Evolutionary conservation across 495 filamentous ascomycete genomes (phyloP), one percentile per base, ranked within the genome.

Genomic region (Xylaria sp.): DNA sequence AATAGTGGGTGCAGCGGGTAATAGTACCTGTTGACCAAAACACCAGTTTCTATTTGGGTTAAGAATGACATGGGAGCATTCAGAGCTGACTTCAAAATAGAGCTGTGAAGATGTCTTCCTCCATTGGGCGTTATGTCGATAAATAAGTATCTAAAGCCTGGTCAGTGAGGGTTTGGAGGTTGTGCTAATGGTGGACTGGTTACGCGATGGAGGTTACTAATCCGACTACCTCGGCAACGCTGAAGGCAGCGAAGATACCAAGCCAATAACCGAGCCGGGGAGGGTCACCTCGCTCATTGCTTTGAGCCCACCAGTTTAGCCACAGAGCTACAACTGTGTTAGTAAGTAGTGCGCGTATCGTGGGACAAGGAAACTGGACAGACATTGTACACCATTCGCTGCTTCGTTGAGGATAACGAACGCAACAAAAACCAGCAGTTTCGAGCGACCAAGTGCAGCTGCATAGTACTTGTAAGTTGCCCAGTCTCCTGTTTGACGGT

Each of bases 241-340:
- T 76, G 40, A 82, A 67, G 46, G 75, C 64, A 44, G 74, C 76
- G 57, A 80, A 82, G 24, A 80, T 73, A 19, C 79, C 79, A 5
- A 73, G 70, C 55, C 77, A 82, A 66, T 76, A 79, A 12, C 69
- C 73, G 7, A 69, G 46, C 5, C 50, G 57, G 15, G 67, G 26
- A 61, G 63, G 63, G 14, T 40, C 63, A 24, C 63, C 63, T 53
- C 31, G 29, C 15, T 66, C 40, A 53, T 73, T 65, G 50, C 70
- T 76, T 37, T 78, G 73, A 33, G 71, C 69, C 80, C 80, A 82
- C 70, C 73, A 80, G 53, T 73, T 79, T 21, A 82, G 74, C 80
- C 80, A 80, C n/a, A 81, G 68, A 21, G 72, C 76, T 70, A 70
- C 44, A 55, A 52, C 5, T 7, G 6, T 58, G 37, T 57, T 8